Conservation (phyloP, 2,329 filamentous ascomycete species). For the Apiospora hydei region DNA sequence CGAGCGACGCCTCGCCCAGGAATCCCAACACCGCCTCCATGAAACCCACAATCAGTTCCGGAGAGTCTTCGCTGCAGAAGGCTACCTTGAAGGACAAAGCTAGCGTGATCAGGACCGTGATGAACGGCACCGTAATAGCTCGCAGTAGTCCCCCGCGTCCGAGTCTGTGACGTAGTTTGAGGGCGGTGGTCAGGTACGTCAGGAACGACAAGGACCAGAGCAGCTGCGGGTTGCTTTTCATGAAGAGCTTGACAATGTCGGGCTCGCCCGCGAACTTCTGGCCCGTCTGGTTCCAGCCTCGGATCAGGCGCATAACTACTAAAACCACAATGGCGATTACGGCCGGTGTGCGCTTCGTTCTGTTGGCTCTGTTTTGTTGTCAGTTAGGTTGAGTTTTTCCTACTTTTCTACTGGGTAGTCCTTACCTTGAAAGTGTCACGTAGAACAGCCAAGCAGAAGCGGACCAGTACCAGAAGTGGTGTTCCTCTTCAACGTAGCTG, state of each 20-base stretch:
- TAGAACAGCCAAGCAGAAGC: constrained; percentile 73
- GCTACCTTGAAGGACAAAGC: constrained; percentile 88
- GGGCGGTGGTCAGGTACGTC: constrained; percentile 70
- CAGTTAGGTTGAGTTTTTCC: neutral
- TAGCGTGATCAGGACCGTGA: constrained; percentile 52
- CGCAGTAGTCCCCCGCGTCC: constrained; percentile 43
- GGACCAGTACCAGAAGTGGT: constrained; percentile 98
- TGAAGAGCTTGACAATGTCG: constrained; percentile 79
- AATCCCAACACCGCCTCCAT: constrained; percentile 49
- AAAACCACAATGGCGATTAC: constrained; percentile 55
- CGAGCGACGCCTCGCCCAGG: constrained; percentile 53
- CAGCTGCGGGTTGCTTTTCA: constrained; percentile 67
- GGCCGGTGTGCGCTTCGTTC: neutral
- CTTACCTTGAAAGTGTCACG: constrained; percentile 55
- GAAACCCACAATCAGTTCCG: constrained; percentile 72
- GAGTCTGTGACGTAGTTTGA: constrained; percentile 52
- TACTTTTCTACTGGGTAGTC: neutral
- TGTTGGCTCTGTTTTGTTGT: neutral
- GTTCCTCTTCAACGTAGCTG: constrained; percentile 97
- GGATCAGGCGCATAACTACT: constrained; percentile 67
- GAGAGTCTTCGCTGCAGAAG: constrained; percentile 87
- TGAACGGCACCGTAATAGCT: constrained; percentile 49
- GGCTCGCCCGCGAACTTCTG: constrained; percentile 94
- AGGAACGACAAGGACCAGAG: constrained; percentile 78
- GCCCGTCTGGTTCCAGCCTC: constrained; percentile 95